These are phyloP conservation scores for Vaccinium macrocarpon DNA, from an alignment of 148 eudicot species.

Conservation along the genomic window DNA sequence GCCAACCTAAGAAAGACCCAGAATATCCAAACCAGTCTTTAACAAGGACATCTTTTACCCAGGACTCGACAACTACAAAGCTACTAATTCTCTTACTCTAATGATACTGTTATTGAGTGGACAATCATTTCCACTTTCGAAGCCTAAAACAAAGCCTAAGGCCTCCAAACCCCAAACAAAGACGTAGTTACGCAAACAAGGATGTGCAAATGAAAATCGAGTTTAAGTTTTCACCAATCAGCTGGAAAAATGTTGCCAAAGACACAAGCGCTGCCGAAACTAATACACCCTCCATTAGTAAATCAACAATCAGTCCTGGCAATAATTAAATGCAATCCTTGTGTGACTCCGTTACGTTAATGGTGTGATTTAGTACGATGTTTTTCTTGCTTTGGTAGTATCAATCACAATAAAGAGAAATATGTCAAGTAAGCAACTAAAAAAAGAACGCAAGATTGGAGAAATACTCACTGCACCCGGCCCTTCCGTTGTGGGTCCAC, in stretches of 20 bases:
- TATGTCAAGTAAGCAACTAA: background rate
- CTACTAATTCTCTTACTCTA: background rate
- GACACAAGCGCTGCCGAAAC: background rate
- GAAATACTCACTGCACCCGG: conserved; percentile 82
- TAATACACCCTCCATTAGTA: background rate
- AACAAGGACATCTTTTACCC: too few species aligned
- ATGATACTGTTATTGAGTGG: background rate
- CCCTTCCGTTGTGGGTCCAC: conserved; percentile 96
- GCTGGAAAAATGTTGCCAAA: background rate
- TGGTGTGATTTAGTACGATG: background rate
- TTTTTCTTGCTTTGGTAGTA: background rate
- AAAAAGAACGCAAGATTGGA: conserved; percentile 5
- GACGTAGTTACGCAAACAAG: background rate
- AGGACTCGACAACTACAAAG: background rate
- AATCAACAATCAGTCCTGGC: background rate
- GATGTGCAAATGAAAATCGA: background rate
- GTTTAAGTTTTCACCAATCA: background rate
- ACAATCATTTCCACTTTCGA: background rate
- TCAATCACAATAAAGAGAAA: background rate
- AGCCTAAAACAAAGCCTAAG: background rate
- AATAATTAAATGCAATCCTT: background rate
- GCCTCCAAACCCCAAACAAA: background rate
- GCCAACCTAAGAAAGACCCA: too few species aligned
- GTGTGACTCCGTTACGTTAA: background rate
- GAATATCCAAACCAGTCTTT: too few species aligned